These are phyloP conservation scores for Xylaria longipes DNA, from an alignment of 495 filamentous ascomycete genomes.

Conservation along the genomic window DNA sequence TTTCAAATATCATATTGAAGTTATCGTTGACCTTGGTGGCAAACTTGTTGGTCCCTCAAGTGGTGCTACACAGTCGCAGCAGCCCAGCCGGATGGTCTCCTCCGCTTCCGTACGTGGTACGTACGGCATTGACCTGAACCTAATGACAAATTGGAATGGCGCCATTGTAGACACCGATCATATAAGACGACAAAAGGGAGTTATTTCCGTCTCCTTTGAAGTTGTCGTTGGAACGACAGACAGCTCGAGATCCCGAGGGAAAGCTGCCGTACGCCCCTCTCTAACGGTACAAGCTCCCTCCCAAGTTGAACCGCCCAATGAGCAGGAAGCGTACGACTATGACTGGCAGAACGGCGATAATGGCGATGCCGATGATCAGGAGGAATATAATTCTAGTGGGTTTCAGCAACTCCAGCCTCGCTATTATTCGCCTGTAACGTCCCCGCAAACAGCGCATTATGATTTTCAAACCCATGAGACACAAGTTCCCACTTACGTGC, in stretches of 20 bases:
- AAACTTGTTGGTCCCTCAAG: constrained; percentile 67
- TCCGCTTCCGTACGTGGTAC: constrained; percentile 33
- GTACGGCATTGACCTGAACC: constrained; percentile 48
- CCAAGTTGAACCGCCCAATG: constrained; percentile 22
- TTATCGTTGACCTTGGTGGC: constrained; percentile 88
- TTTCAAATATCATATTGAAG: constrained; percentile 92
- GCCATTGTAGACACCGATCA: constrained; percentile 89
- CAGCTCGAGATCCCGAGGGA: constrained; percentile 66
- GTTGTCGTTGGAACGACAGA: constrained; percentile 89
- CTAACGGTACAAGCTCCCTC: constrained; percentile 36
- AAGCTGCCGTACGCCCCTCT: constrained; percentile 46
- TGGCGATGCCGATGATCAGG: constrained; percentile 39
- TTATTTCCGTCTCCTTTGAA: constrained; percentile 82
- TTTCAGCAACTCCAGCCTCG: constrained; percentile 31
- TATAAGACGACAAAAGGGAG: constrained; percentile 84
- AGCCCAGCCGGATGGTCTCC: constrained; percentile 63
- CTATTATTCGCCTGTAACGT: constrained; percentile 34
- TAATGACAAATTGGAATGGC: constrained; percentile 63
- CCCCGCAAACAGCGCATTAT: constrained; percentile 40
- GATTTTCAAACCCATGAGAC: constrained; percentile 35
- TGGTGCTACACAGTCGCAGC: constrained; percentile 34
- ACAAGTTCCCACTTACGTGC: constrained; percentile 50
- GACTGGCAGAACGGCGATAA: constrained; percentile 40
- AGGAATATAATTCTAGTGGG: constrained; percentile 28
- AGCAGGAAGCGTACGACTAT: constrained; percentile 40